Evolutionary conservation across 2,329 filamentous ascomycete species (phyloP), one percentile per base, ranked within the genome.

Genomic region (Colletotrichum tropicicola): DNA sequence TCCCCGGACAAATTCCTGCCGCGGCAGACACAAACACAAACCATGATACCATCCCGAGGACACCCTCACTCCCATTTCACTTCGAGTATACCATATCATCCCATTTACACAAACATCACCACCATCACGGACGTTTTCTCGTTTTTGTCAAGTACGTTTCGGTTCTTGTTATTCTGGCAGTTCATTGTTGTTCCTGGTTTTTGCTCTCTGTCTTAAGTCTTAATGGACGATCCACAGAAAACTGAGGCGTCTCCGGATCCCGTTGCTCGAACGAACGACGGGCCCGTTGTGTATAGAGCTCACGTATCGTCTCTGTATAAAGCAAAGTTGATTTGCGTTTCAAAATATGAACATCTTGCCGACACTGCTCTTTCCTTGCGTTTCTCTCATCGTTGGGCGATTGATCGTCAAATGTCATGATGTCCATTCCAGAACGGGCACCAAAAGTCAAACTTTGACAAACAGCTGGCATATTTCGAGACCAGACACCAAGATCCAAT

Each of bases 11-110:
- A 53, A 37, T 49, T n/a, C 30, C 57, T 65, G 49, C 49, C 15
- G 10, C 28, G 35, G 56, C 61, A 55, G 61, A 49, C 43, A 52
- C 41, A 45, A 54, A 60, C 17, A 59, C 23, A 44, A 59, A 45
- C 55, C 30, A 65, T 65, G 61, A 65, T 65, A 65, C 61, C 61
- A 65, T 47, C 51, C 60, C 49, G 60, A 54, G 60, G 60, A 54
- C 43, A 48, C 35, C 57, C 56, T 65, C 57, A 49, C 17, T 44
- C 49, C 43, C 44, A 27, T 47, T 65, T 61, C 57, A n/a, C 44
- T 65, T 65, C 61, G n/a, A 61, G 49, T 65, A 61, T 65, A 61
- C 61, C 61, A 65, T 55, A 61, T 45, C 57, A 55, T 44, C 28
- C 28, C 43, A 49, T 23, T 21, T 52, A 35, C 25, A 47, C 37